A percentile compares a stretch with the other conserved stretches of the same genome.
phyloP scores from a whole-genome alignment of 257 asterid species.

The Cinchona pubescens region DNA sequence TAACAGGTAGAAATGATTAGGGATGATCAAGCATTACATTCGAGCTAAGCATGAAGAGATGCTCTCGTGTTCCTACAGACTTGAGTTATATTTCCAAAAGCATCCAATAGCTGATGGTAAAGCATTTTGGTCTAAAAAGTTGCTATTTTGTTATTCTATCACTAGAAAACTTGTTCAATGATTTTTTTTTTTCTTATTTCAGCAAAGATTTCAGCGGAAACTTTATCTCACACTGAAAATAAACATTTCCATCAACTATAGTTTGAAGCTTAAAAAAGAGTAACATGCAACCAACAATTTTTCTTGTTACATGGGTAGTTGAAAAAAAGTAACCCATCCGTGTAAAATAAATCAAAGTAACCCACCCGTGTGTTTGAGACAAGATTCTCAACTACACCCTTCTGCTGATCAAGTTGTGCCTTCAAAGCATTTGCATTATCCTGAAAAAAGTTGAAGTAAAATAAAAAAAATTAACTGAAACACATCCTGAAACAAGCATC shows the following conservation, averaged over 20 bases:
- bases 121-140: not conserved
- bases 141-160: not conserved
- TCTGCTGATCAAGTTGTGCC: conserved; percentile 91
- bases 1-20: not conserved
- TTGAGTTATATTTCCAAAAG: not conserved
- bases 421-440: conserved; percentile 85
- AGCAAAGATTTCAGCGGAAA: not conserved
- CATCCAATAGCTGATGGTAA: too few species aligned
- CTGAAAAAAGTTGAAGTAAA: conserved; percentile 38
- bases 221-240: not conserved
- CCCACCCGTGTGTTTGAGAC: conserved; percentile 88
- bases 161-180: not conserved
- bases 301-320: too few species aligned
- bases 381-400: conserved; percentile 72
- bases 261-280: not conserved
- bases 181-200: not conserved
- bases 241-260: not conserved
- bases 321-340: not conserved
- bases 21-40: not conserved
- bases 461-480: conserved; percentile 5
- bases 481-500: not conserved
- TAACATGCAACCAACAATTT: not conserved
- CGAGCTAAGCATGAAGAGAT: not conserved
- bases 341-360: conserved; percentile 21
- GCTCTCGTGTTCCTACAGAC: not conserved